Conservation (phyloP, 2,329 filamentous ascomycete species). For the Apiospora rasikravindrae region DNA sequence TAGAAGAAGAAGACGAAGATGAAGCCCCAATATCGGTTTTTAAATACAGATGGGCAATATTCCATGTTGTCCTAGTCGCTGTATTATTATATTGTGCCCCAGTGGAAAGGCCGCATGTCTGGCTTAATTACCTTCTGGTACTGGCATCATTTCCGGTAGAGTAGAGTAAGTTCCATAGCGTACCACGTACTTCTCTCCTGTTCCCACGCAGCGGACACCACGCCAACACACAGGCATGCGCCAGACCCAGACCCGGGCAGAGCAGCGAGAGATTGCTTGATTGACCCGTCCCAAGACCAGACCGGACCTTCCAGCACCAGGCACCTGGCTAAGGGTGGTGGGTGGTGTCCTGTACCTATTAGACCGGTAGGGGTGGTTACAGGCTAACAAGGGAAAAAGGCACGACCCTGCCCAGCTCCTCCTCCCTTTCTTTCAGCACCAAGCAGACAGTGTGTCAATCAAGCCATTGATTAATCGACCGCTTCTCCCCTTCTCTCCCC, state of each 20-base stretch:
- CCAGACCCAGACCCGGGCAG: background rate
- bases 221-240: constrained; percentile 12
- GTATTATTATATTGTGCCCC: background rate
- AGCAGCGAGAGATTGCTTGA: constrained; percentile 3
- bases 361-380: too few relatives aligned
- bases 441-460: constrained; percentile 14
- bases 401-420: background rate
- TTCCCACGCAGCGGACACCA: constrained; percentile 19
- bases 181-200: constrained; percentile 18
- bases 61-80: background rate
- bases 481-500: constrained; percentile 16
- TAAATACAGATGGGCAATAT: background rate
- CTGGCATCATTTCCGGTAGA: constrained; percentile 2
- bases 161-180: background rate
- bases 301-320: background rate
- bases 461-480: constrained; percentile 3
- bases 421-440: constrained; percentile 13
- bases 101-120: background rate
- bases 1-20: too few relatives aligned
- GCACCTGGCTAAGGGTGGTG: constrained; percentile 8
- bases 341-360: too few relatives aligned
- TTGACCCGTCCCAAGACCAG: constrained; percentile 10
- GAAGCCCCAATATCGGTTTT: background rate
- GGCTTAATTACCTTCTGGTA: constrained; percentile 4
- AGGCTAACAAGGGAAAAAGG: constrained; percentile 2